Conservation (phyloP, 169 alveolate species). For the Plasmodium ovale region DNA sequence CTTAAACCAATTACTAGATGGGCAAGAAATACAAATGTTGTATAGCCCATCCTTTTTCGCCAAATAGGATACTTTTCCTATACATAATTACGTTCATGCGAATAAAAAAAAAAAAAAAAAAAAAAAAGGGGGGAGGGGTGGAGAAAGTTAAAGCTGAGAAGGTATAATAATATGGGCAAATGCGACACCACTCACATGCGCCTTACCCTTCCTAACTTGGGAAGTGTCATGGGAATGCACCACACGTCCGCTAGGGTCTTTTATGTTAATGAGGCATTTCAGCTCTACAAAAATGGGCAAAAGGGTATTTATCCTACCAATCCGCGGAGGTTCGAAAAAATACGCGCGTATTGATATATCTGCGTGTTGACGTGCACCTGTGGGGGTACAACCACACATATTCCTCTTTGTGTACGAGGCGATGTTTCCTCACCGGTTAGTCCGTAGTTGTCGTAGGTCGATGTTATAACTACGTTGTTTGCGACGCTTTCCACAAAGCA, state of each 20-base stretch:
- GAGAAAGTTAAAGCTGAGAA: background rate
- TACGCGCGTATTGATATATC: too few species aligned
- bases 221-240: constrained; percentile 53
- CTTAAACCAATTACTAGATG: constrained; percentile 81
- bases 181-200: background rate
- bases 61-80: constrained; percentile 80
- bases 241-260: constrained; percentile 22
- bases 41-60: constrained; percentile 75
- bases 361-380: background rate
- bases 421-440: constrained; percentile 11
- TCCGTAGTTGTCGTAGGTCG: constrained; percentile 64
- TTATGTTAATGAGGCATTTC: constrained; percentile 42
- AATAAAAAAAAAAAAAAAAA: background rate
- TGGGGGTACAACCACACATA: background rate
- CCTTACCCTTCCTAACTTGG: constrained; percentile 38
- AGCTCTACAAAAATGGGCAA: background rate
- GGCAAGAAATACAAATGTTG: constrained; percentile 82
- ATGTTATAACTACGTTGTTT: constrained; percentile 35
- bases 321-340: background rate
- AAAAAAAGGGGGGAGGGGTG: background rate
- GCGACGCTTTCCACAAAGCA: constrained; percentile 63
- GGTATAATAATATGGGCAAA: background rate
- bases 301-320: background rate
- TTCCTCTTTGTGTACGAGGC: too few species aligned
- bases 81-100: background rate